phyloP scores from a whole-genome alignment of 2,329 filamentous ascomycete species.

The Phyllosticta citrichinensis region DNA sequence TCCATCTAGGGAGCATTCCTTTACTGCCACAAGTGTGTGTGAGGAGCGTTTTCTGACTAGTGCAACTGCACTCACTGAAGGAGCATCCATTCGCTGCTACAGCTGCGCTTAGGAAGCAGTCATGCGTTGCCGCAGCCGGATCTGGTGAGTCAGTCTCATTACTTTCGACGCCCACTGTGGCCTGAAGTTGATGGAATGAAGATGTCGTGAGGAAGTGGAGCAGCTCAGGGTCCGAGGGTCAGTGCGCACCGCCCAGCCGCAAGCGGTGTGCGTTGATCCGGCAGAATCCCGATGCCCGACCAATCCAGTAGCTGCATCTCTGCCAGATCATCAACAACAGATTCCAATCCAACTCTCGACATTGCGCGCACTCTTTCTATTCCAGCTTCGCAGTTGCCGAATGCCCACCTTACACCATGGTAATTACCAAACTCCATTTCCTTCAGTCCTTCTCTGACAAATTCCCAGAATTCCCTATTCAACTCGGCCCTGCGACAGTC shows the following conservation, averaged over 20 bases:
- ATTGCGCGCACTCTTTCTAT: neutral
- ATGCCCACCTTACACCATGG: neutral
- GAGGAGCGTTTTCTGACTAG: no score
- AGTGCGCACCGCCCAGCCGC: neutral
- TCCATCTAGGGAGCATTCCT: no score
- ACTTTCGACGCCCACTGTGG: no score
- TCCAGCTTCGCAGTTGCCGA: neutral
- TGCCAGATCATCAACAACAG: neutral
- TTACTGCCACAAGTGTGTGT: no score
- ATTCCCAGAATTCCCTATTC: constrained; percentile 65
- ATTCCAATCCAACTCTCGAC: neutral
- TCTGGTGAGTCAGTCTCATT: no score
- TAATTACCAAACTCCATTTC: neutral
- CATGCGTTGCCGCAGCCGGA: no score
- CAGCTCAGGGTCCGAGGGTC: no score
- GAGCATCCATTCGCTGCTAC: no score
- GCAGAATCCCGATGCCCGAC: neutral
- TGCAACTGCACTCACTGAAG: no score
- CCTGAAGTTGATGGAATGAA: no score
- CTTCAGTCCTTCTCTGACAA: neutral
- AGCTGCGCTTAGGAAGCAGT: no score
- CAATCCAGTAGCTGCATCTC: neutral
- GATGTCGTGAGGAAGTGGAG: no score
- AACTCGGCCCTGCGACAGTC: constrained; percentile 80
- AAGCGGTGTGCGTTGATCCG: neutral